Base-by-base conservation (phyloP, 768 basidiomycete species). In the Serendipita sp. region DNA sequence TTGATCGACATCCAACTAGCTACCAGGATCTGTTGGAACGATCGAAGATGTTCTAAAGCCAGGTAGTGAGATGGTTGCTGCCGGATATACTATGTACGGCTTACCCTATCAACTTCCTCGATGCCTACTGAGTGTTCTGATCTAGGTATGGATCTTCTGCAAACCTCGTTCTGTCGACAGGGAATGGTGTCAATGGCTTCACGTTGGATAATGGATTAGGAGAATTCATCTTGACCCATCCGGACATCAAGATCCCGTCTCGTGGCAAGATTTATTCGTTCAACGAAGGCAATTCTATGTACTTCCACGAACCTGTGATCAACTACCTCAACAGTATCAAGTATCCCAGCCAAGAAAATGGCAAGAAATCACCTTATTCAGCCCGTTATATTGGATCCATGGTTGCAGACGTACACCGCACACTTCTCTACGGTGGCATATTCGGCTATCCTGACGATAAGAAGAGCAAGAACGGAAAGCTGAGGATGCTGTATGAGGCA, bases 211-310 rank as follows among this genome's bases (percentile, higher is more conserved):
- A 89, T 22, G 74, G 92, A 3, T 81, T 99, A 14, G 96, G 96
- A 68, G 96, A 99, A 77, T 99, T 98, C 74, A 96, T 99, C 71
- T 82, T 98, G 63, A 99, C 96, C 31, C 96, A 99, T 76, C 95
- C 95, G 26, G 84, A 97, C 69, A 99, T 99, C 74, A 82, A 83
- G 74, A 90, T 99, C 66, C 96, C 96, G 4, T 67, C 83, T 9
- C 85, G 96, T 58, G 96, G 96, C 67, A 98, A 98, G 77, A 99
- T 99, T 71, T 99, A 99, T 77, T 97, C 94, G 2, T 95, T 98
- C 80, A 99, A 99, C 73, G 96, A 99, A 76, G 96, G 96, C 65
- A 99, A 99, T 77, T 82, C 92, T 33, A 79, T 90, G 80, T 94
- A 94, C 76, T 98, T 96, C 78, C 77, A 93, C 73, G 74, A 81